A percentile compares a stretch with the other conserved stretches of the same genome.
These are phyloP conservation scores for Boletus vermiculosoides DNA, from an alignment of 768 basidiomycete species.

Conservation along the genomic window DNA sequence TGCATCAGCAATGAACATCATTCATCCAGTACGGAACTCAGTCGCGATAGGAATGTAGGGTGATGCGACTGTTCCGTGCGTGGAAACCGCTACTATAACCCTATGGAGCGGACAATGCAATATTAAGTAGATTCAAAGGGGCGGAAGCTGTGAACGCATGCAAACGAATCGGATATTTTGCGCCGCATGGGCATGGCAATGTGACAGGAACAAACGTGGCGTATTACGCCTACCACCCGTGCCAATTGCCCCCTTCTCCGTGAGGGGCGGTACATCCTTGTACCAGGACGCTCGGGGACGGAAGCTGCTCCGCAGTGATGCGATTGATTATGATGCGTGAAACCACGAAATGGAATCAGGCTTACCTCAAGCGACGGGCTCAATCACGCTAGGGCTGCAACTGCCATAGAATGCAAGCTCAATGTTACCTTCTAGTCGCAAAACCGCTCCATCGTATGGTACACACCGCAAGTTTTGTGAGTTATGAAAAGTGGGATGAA, in stretches of 20 bases:
- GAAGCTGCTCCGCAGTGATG: conserved; percentile 11
- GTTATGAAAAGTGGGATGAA: conserved; percentile 5
- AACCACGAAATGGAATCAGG: conserved; percentile 7
- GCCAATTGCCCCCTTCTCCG: conserved; percentile 4
- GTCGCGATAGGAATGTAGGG: conserved; percentile 11
- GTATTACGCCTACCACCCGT: conserved; percentile 3
- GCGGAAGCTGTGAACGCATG: not conserved
- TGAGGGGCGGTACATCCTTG: conserved; percentile 4
- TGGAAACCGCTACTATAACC: conserved; percentile 21
- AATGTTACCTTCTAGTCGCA: conserved; percentile 8
- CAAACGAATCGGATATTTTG: conserved; percentile 3
- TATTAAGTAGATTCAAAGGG: conserved; percentile 19
- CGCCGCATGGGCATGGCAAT: conserved; percentile 4
- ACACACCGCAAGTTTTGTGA: not conserved
- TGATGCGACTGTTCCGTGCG: conserved; percentile 7
- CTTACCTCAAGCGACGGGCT: not conserved
- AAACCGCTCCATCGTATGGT: not conserved
- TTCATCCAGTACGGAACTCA: conserved; percentile 5
- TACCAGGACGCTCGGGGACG: not conserved
- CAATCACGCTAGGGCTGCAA: not conserved
- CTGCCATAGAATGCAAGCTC: conserved; percentile 12
- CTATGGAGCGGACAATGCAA: conserved; percentile 23
- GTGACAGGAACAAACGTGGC: conserved; percentile 15
- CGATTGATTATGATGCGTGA: not conserved
- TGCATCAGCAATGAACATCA: conserved; percentile 8